A percentile compares a stretch with the other conserved stretches of the same genome.
Evolutionary conservation across 2,329 filamentous ascomycete genomes (phyloP).

Genomic region (Colletotrichum somersetense): DNA sequence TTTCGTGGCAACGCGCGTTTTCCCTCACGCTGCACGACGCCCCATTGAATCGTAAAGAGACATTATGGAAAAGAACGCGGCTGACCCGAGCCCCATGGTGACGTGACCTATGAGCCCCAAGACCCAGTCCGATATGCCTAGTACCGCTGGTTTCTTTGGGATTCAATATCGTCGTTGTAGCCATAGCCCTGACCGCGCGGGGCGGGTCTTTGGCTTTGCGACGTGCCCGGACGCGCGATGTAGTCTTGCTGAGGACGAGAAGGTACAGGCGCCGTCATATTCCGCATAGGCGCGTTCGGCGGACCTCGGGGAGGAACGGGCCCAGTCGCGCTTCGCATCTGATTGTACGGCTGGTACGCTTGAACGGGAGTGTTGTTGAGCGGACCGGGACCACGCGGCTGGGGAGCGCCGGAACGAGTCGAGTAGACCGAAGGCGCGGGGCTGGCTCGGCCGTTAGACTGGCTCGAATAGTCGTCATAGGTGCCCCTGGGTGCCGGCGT

Average conservation of each 20-base stretch:
- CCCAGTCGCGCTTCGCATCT: conserved; percentile 57
- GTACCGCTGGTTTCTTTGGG: conserved; percentile 49
- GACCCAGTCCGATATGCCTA: conserved; percentile 40
- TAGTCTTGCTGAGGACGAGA: conserved; percentile 47
- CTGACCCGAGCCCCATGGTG: not conserved
- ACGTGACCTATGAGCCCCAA: conserved; percentile 14
- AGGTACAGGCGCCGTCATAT: conserved; percentile 59
- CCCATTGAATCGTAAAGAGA: conserved; percentile 33
- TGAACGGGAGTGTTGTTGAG: conserved; percentile 41
- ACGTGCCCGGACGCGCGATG: conserved; percentile 47
- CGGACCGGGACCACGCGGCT: conserved; percentile 42
- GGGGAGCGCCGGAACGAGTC: conserved; percentile 44
- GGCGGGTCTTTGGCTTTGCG: conserved; percentile 43
- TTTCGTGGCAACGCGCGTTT: conserved; percentile 11
- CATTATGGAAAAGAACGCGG: conserved; percentile 38
- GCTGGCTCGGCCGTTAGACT: conserved; percentile 50
- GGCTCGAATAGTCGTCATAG: conserved; percentile 41
- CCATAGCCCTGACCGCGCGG: conserved; percentile 49
- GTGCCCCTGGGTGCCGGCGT: conserved; percentile 30
- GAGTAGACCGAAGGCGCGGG: conserved; percentile 50
- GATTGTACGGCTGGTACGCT: conserved; percentile 46
- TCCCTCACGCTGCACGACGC: conserved; percentile 19
- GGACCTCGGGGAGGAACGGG: conserved; percentile 51
- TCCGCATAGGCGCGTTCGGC: conserved; percentile 56
- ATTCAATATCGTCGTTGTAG: conserved; percentile 52